Evolutionary conservation across 768 basidiomycete species (phyloP).

Genomic region (Xerocomellus amylosporus): DNA sequence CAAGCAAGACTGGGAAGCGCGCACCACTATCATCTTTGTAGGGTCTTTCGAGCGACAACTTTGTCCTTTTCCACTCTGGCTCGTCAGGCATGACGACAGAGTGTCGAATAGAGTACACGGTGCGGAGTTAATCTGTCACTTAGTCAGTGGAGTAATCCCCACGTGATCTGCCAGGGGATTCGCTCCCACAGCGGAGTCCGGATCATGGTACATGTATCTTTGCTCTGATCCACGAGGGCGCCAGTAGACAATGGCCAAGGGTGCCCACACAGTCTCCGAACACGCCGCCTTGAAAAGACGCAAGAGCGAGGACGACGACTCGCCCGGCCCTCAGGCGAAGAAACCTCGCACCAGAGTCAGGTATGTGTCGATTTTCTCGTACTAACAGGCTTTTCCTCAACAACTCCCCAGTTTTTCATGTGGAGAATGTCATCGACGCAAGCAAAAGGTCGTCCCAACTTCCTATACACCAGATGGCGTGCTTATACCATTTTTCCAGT

Average conservation of each 20-base stretch:
- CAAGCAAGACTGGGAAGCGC: constrained; percentile 57
- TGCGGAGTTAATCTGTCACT: background rate
- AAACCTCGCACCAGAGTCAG: constrained; percentile 74
- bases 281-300: constrained; percentile 51
- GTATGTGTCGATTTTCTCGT: constrained; percentile 36
- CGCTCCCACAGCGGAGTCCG: constrained; percentile 2
- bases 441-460: constrained; percentile 64
- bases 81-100: constrained; percentile 24
- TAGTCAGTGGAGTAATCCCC: background rate
- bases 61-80: constrained; percentile 57
- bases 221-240: constrained; percentile 31
- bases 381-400: constrained; percentile 3
- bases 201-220: constrained; percentile 21
- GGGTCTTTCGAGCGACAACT: constrained; percentile 70
- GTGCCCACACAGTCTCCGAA: constrained; percentile 21
- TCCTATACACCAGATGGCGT: constrained; percentile 12
- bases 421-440: constrained; percentile 84
- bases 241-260: constrained; percentile 29
- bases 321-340: constrained; percentile 46
- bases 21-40: constrained; percentile 77
- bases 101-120: background rate
- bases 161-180: constrained; percentile 26
- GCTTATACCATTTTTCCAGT: constrained; percentile 44
- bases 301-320: constrained; percentile 61
- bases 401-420: constrained; percentile 64